These are phyloP conservation scores for Phlebiopsis flavidoalba DNA, from an alignment of 768 basidiomycete genomes.

Conservation along the genomic window DNA sequence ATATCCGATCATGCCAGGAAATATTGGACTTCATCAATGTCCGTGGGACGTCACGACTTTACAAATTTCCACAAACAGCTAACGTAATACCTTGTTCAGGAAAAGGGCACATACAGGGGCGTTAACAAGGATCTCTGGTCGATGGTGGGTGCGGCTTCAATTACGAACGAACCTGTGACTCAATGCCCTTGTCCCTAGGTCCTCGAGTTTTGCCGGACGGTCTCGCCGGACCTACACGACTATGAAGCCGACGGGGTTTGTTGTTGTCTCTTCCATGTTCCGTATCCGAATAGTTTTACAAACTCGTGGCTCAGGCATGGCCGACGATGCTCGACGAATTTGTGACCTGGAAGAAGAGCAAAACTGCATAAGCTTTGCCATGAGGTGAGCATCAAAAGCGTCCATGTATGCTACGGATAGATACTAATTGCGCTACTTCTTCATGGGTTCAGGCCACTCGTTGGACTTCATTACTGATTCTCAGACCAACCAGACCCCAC, in stretches of 20 bases:
- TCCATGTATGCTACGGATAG: no score
- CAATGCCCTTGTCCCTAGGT: conserved; percentile 38
- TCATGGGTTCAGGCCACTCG: no score
- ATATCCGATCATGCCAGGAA: conserved; percentile 61
- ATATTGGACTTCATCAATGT: conserved; percentile 66
- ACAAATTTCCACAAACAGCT: neutral
- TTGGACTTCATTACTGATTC: no score
- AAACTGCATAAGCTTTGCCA: neutral
- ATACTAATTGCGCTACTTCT: no score
- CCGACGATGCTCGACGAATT: conserved; percentile 81
- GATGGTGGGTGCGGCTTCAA: conserved; percentile 49
- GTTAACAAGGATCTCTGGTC: conserved; percentile 84
- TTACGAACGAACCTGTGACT: neutral
- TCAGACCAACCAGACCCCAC: no score
- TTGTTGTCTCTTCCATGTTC: conserved; percentile 26
- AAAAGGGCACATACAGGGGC: conserved; percentile 61
- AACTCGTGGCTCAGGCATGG: conserved; percentile 53
- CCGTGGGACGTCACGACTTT: conserved; percentile 14
- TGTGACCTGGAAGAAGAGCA: conserved; percentile 54
- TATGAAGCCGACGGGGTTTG: conserved; percentile 75
- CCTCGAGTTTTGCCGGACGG: conserved; percentile 67
- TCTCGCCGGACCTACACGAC: conserved; percentile 53
- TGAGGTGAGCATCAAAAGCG: no score
- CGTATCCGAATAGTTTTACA: neutral
- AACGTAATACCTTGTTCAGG: conserved; percentile 18